phyloP scores from a whole-genome alignment of 2,329 filamentous ascomycete genomes.

The Gnomoniopsis sp. region DNA sequence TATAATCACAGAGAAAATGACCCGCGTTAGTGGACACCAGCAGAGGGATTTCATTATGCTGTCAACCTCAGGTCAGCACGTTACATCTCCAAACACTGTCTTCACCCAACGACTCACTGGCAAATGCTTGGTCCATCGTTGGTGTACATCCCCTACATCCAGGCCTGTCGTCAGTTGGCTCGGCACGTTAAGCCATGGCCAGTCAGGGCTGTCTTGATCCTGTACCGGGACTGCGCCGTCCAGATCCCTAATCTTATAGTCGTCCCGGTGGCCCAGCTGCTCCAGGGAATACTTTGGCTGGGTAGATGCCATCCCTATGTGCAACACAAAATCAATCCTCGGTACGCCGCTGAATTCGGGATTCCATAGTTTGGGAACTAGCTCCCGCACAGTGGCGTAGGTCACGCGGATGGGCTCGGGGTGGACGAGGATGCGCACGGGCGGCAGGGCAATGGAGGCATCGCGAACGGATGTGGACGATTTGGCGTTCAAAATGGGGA shows the following conservation, averaged over 20 bases:
- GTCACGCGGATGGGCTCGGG: constrained; percentile 66
- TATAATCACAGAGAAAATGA: constrained; percentile 74
- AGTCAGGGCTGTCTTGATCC: constrained; percentile 37
- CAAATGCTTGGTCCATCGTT: constrained; percentile 50
- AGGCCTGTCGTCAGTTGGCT: constrained; percentile 54
- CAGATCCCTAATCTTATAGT: constrained; percentile 69
- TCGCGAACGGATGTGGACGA: constrained; percentile 29
- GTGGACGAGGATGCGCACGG: constrained; percentile 62
- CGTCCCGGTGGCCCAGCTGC: constrained; percentile 65
- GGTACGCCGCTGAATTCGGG: constrained; percentile 30
- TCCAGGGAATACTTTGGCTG: constrained; percentile 67
- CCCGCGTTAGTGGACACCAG: constrained; percentile 68
- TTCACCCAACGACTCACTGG: constrained; percentile 37
- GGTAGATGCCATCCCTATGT: constrained; percentile 76
- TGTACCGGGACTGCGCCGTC: constrained; percentile 55
- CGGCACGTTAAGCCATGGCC: constrained; percentile 54
- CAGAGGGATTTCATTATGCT: constrained; percentile 39
- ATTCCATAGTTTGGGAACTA: constrained; percentile 63
- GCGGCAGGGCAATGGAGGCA: constrained; percentile 32
- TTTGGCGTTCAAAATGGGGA: constrained; percentile 50
- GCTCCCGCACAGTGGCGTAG: constrained; percentile 62
- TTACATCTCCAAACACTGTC: neutral
- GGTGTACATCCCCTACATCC: constrained; percentile 54
- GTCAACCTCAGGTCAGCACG: constrained; percentile 12
- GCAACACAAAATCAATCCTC: constrained; percentile 64